Evolutionary conservation across 1,284 basidiomycete genomes (phyloP), one percentile per base, ranked within the genome.

Genomic region (Phellopilus nigrolimitatus): DNA sequence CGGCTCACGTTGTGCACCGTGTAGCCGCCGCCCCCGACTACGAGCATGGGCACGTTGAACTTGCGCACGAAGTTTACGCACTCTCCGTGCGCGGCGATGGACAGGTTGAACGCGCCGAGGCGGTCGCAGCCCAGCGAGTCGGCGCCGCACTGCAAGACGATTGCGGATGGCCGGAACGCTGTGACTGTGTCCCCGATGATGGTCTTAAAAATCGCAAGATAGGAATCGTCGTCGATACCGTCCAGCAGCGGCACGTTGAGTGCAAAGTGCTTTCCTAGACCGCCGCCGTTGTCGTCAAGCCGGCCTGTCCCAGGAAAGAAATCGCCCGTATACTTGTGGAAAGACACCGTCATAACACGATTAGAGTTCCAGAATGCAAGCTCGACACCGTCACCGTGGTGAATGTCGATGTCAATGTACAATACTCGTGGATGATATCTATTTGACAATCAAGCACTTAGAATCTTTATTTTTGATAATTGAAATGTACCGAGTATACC

Each of bases 321-420:
- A 64, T 97, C 93, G 56, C 92, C 92, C 1, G 91, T 95, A 71
- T 97, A 99, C 70, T 99, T 99, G 77, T 99, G 95, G 70, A 99
- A 99, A 0, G 95, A 98, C 17, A 97, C 91, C 0, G 97, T 99
- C 80, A 98, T 88, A 54, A 99, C 95, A 19, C 97, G 86, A 62
- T 99, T 95, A 31, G 93, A 91, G 61, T 95, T 88, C 70, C 97
- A 99, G 68, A 99, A 99, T 0, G 97, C 97, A 58, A 95, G 88
- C 65, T 97, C 95, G 4, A 97, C 94, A 22, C 94, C 95, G 61
- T 97, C 95, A 17, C 95, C 94, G 62, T 97, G 94, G 66, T 97
- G 94, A 54, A 97, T 97, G 64, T 97, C 94, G 57, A 97, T 97
- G 68, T 97, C 94, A 60, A 97, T 92, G 66, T 97, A 97, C 4